Conservation (phyloP, 1,284 basidiomycete species). For the Agroathelia rolfsii region DNA sequence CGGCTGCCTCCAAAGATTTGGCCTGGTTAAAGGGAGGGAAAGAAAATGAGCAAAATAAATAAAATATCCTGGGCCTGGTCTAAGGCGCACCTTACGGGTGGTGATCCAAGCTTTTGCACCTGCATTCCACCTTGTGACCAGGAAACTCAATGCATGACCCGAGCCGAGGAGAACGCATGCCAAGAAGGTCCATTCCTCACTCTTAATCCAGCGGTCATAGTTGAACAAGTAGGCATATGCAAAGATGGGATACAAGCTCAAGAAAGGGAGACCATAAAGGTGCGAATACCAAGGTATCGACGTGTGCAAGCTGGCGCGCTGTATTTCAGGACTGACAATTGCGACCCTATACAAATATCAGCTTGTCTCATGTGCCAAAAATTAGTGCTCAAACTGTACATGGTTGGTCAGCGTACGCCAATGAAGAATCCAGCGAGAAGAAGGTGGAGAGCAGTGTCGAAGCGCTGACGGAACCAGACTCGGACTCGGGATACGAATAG, state of each 20-base stretch:
- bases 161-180: constrained; percentile 80
- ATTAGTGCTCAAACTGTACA: too few species aligned
- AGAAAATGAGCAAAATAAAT: constrained; percentile 4
- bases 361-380: too few species aligned
- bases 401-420: too few species aligned
- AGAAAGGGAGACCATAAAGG: constrained; percentile 79
- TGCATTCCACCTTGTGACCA: constrained; percentile 87
- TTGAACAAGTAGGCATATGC: constrained; percentile 87
- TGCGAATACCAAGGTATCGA: constrained; percentile 71
- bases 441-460: too few species aligned
- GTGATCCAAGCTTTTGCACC: constrained; percentile 74
- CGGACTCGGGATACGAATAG: too few species aligned
- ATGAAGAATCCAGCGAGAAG: too few species aligned
- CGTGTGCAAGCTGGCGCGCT: constrained; percentile 70
- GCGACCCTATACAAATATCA: constrained; percentile 29
- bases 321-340: constrained; percentile 82
- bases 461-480: too few species aligned
- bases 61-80: constrained; percentile 3
- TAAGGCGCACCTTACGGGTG: constrained; percentile 44
- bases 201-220: constrained; percentile 87
- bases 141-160: constrained; percentile 87
- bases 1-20: constrained; percentile 58
- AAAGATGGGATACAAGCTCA: constrained; percentile 80
- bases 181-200: constrained; percentile 95
- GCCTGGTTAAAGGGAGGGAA: too few species aligned